Percentiles rank a stretch among this genome's conserved stretches.
These are phyloP conservation scores for Eutreptiella sp. DNA, from an alignment of 208 protist species.

Conservation along the genomic window DNA sequence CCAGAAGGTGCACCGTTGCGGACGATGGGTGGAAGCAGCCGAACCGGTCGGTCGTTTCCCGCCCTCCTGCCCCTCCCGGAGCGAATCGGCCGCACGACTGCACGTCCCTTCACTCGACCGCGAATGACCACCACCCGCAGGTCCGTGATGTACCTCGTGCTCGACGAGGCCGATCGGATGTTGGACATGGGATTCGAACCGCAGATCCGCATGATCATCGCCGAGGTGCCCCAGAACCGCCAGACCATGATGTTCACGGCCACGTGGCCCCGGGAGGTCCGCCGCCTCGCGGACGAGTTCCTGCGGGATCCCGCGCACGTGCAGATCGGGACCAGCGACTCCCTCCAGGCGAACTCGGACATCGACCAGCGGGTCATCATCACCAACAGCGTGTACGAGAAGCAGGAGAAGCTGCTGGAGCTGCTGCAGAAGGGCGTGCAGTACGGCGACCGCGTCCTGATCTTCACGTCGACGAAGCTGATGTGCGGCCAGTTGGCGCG, in stretches of 20 bases:
- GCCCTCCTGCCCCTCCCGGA: no score
- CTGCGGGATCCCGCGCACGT: constrained; percentile 22
- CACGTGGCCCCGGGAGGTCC: constrained; percentile 43
- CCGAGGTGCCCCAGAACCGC: constrained; percentile 56
- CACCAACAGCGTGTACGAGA: background rate
- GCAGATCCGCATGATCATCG: constrained; percentile 65
- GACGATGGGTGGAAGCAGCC: no score
- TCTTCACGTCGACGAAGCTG: no score
- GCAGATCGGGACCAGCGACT: constrained; percentile 10
- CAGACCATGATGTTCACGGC: constrained; percentile 80
- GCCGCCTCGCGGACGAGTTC: constrained; percentile 20
- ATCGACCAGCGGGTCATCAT: constrained; percentile 19
- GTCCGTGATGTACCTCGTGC: constrained; percentile 71
- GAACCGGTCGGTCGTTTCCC: no score
- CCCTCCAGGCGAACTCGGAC: constrained; percentile 13
- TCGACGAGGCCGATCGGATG: constrained; percentile 88
- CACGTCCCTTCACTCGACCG: no score
- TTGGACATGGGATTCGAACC: constrained; percentile 86
- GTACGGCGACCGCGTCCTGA: background rate
- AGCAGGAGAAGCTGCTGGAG: constrained; percentile 3
- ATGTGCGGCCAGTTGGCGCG: no score
- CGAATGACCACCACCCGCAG: no score
- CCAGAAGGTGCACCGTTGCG: no score
- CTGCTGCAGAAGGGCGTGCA: background rate
- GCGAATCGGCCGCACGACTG: no score